Evolutionary conservation across 108 stramenopile species (phyloP).

Genomic region (Skeletonema grethae): DNA sequence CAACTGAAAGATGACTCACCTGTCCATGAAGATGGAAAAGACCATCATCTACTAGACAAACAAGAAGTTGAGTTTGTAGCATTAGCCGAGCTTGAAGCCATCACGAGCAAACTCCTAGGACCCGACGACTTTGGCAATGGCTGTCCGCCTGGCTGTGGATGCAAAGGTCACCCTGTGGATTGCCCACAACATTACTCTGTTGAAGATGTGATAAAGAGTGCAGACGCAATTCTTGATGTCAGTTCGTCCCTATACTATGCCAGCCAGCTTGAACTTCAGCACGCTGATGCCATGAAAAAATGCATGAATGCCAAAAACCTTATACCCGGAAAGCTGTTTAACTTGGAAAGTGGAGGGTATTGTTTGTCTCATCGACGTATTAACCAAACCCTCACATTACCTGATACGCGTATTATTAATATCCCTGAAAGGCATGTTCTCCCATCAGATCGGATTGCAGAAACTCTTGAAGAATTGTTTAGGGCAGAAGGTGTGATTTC

Average conservation of each 20-base stretch:
- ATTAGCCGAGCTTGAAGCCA: neutral
- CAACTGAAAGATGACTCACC: too few species aligned
- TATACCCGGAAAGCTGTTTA: too few species aligned
- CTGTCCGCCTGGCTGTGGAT: neutral
- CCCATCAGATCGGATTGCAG: slow-evolving; percentile 6
- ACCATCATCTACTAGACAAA: too few species aligned
- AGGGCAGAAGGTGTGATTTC: slow-evolving; percentile 21
- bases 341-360: neutral
- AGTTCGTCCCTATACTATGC: neutral
- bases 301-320: too few species aligned
- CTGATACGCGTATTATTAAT: slow-evolving; percentile 1
- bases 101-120: slow-evolving; percentile 1
- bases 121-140: slow-evolving; percentile 6
- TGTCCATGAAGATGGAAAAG: too few species aligned
- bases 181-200: neutral
- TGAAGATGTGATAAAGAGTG: slow-evolving; percentile 1
- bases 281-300: too few species aligned
- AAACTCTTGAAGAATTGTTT: neutral
- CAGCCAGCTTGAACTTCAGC: too few species aligned
- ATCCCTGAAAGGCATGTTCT: slow-evolving; percentile 22
- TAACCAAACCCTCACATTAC: neutral
- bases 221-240: neutral
- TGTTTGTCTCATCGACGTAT: slow-evolving; percentile 3
- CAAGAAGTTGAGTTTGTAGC: too few species aligned
- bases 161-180: slow-evolving; percentile 1